Percentiles rank a stretch among this genome's conserved stretches.
These are phyloP conservation scores for Scedosporium aurantiacum DNA, from an alignment of 2,329 filamentous ascomycete genomes.

Conservation along the genomic window DNA sequence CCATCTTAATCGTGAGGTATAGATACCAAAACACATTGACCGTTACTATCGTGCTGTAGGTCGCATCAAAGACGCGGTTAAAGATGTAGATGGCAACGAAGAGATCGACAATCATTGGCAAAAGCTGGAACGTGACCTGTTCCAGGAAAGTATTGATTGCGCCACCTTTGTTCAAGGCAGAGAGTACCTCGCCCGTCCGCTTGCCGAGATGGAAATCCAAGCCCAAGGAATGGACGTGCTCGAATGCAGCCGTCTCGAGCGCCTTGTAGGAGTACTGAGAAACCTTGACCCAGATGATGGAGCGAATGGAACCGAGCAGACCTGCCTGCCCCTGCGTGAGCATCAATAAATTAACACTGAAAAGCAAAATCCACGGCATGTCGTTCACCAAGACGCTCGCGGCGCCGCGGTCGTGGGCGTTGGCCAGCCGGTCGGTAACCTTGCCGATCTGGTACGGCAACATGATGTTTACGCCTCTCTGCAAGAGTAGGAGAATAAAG, in stretches of 20 bases:
- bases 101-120: slow-evolving; percentile 89
- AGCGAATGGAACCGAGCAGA: slow-evolving; percentile 69
- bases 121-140: slow-evolving; percentile 88
- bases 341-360: slow-evolving; percentile 32
- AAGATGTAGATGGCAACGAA: slow-evolving; percentile 77
- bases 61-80: slow-evolving; percentile 58
- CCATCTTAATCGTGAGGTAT: slow-evolving; percentile 92
- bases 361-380: slow-evolving; percentile 52
- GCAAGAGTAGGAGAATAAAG: slow-evolving; percentile 66
- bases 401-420: slow-evolving; percentile 24
- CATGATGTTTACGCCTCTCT: slow-evolving; percentile 75
- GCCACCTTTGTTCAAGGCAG: slow-evolving; percentile 88
- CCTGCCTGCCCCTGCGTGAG: slow-evolving; percentile 78
- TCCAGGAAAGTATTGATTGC: slow-evolving; percentile 96
- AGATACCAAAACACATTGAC: slow-evolving; percentile 94
- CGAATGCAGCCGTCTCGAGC: slow-evolving; percentile 87
- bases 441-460: slow-evolving; percentile 72
- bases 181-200: slow-evolving; percentile 90
- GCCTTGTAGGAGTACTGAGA: slow-evolving; percentile 95
- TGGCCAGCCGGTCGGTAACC: slow-evolving; percentile 65
- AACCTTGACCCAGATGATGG: slow-evolving; percentile 89
- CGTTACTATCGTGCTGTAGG: slow-evolving; percentile 58
- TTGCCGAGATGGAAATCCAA: slow-evolving; percentile 95
- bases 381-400: slow-evolving; percentile 13
- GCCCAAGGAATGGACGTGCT: slow-evolving; percentile 91